phyloP scores from a whole-genome alignment of 1,284 basidiomycete genomes.

The Fomes fomentarius region DNA sequence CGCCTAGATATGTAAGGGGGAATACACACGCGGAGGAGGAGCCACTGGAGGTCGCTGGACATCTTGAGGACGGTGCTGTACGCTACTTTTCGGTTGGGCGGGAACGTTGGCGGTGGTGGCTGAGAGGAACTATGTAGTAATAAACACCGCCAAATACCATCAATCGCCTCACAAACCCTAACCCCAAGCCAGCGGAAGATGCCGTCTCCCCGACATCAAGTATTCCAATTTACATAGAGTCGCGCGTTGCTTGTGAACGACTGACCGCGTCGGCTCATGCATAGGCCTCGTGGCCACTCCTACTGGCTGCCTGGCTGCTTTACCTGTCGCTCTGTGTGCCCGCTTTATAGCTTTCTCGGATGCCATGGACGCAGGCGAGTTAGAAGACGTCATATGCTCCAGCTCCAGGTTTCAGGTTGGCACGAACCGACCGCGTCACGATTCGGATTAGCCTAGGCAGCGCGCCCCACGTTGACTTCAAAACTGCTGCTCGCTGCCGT shows the following conservation, averaged over 20 bases:
- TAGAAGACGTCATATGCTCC: no score
- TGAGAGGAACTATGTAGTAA: conserved; percentile 31
- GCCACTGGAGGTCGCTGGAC: conserved; percentile 89
- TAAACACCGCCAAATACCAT: conserved; percentile 22
- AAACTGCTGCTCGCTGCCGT: no score
- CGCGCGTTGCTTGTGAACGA: neutral
- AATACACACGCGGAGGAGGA: conserved; percentile 79
- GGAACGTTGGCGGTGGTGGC: conserved; percentile 26
- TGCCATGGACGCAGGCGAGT: no score
- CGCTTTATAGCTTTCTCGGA: no score
- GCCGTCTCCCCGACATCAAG: neutral
- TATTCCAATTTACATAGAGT: neutral
- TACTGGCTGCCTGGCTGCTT: no score
- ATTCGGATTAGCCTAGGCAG: no score
- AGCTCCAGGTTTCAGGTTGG: no score
- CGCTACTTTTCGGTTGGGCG: conserved; percentile 23
- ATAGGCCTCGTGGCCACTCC: no score
- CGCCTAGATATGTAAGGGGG: neutral
- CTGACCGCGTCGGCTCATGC: no score
- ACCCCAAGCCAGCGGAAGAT: neutral
- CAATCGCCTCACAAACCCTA: conserved; percentile 7
- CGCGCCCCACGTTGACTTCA: no score
- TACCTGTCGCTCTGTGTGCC: no score
- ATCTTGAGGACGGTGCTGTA: conserved; percentile 47
- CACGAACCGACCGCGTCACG: no score